Evolutionary conservation across 371 early-diverging fungal genomes (phyloP), one percentile per base, ranked within the genome.

Genomic region (Mortierella sp.): DNA sequence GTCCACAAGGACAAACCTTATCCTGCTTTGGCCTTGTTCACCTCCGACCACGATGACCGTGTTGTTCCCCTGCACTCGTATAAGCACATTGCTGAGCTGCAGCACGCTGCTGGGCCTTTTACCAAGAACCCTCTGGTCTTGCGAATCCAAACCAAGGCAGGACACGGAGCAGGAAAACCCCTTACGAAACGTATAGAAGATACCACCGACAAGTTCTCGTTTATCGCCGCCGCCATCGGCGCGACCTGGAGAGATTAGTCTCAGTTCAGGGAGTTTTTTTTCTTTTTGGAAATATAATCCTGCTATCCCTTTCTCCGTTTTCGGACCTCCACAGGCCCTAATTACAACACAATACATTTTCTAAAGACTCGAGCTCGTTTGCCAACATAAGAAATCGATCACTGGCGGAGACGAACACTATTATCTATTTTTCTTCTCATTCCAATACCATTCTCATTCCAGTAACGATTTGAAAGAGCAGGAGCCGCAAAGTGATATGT

Each of bases 111-210:
- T 1, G 59, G 64, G 44, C 78, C 60, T 72, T 24, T 58, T 62
- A 86, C 80, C 72, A 63, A 73, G 47, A 78, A 81, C 32, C 90
- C 90, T 12, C 68, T 89, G 47, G 39, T 89, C 71, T 80, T 83
- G 43, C 75, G 87, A n/a, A 71, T 90, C 46, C 88, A 88, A 26
- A 87, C 84, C 21, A 85, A 86, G 72, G 84, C 91, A 17, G 91
- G 91, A 0, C 91, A 91, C 65, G 91, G 91, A 26, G 85, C 87
- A 9, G 91, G 91, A 37, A 89, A 88, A 73, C 84, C 84, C 28
- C 81, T 86, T 28, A 52, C 83, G 50, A 87, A 89, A 75, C 66
- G 79, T 43, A 87, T 90, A 46, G 87, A 86, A 31, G 86, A 86
- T 65, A 79, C 80, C 2, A 72, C 85, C 2, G 86, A 89, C 73